Base-by-base conservation (phyloP, 2,329 filamentous ascomycete genomes). In the Endothia cerciana region DNA sequence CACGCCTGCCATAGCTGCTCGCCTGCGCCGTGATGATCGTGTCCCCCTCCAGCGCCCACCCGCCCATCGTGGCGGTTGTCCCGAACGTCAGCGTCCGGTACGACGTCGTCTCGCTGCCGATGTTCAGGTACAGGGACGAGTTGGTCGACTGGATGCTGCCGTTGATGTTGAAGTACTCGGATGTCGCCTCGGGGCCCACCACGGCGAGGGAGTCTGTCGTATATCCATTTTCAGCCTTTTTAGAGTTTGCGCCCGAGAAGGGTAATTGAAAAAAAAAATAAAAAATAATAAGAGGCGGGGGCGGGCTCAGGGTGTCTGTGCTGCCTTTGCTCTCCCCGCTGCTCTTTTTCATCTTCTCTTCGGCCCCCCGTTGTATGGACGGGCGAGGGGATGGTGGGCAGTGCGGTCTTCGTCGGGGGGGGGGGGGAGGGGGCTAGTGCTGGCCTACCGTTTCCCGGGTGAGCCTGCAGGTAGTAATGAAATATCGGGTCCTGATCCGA, bases 51-150 rank as follows among this genome's bases (percentile, higher is more conserved):
- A 86, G 74, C 3, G 78, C 82, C 84, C 84, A 87, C 2, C 78
- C 81, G 22, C 79, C 82, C 7, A 80, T 83, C 10, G 72, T 74
- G 5, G 77, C 75, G 25, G 75, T 75, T 15, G 74, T 71, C 30
- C 76, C 77, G 68, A 85, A 83, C 6, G 75, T 77, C 40, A 86
- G 74, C n/a, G 81, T 80, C 74, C 85, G 84, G 74, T 85, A 86
- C 56, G 80, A 83, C 36, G 81, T 81, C 60, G 71, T 75, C 61
- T 79, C 79, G 33, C 71, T 74, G 47, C 77, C 76, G 40, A 85
- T 79, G 69, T 84, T 84, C 56, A 86, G 75, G 70, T 80, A 85
- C 62, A 76, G 66, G 65, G 75, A 79, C 40, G 81, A 81, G 69
- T 83, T 84, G 56, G 64, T 40, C 17, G 64, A 66, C 47, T 66